A percentile compares a stretch with the other conserved stretches of the same genome.
phyloP scores from a whole-genome alignment of 2,329 filamentous ascomycete genomes.

The Aspergillus fumigatus region DNA sequence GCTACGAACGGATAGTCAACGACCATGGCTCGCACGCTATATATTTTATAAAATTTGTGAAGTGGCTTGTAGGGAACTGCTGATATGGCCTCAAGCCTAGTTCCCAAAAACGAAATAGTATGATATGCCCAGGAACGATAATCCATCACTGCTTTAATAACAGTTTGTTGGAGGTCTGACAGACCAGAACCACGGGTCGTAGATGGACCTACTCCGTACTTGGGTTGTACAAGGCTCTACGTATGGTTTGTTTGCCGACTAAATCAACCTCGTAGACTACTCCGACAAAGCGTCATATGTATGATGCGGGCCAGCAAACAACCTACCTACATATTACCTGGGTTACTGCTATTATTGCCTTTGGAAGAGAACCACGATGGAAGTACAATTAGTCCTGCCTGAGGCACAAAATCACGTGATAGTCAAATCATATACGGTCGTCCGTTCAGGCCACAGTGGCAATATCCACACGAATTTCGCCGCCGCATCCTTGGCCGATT shows the following conservation, averaged over 20 bases:
- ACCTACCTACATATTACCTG: neutral
- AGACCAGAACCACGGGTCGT: neutral
- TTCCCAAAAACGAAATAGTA: neutral
- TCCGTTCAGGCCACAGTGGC: conserved; percentile 19
- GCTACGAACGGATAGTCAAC: conserved; percentile 1
- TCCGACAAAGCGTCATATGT: neutral
- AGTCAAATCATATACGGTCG: conserved; percentile 14
- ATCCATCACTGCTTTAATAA: neutral
- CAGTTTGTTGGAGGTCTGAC: neutral
- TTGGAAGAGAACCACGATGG: neutral
- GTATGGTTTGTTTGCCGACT: neutral
- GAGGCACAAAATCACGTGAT: conserved; percentile 19
- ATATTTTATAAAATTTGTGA: neutral
- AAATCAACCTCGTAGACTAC: neutral
- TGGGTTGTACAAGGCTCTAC: too few species aligned
- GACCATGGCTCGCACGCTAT: neutral
- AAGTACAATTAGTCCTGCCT: conserved; percentile 1
- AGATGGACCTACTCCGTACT: neutral
- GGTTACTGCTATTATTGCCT: neutral
- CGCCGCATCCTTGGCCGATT: conserved; percentile 20
- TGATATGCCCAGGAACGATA: neutral
- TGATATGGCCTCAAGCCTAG: neutral
- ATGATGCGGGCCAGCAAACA: neutral
- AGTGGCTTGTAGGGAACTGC: neutral
- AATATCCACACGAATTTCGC: conserved; percentile 27